phyloP scores from a whole-genome alignment of 176 grass and related monocot genomes.

The Ensete ventricosum region DNA sequence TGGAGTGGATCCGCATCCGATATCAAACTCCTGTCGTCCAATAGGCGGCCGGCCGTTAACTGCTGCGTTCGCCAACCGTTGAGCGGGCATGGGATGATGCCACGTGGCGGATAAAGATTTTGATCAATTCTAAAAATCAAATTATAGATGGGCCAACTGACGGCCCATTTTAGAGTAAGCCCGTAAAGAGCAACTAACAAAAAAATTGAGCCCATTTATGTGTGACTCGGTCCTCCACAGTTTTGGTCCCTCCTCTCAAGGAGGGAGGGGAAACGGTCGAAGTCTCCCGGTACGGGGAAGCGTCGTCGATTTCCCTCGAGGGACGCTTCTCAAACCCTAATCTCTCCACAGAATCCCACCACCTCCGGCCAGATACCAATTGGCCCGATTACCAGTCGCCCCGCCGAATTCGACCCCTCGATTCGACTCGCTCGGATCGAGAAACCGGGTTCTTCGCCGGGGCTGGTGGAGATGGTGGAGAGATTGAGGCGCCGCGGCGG shows the following conservation, averaged over 20 bases:
- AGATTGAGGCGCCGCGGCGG: neutral
- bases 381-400: neutral
- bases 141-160: too few species aligned
- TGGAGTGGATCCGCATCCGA: neutral
- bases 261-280: neutral
- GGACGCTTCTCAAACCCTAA: neutral
- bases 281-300: neutral
- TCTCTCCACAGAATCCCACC: neutral
- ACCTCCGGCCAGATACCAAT: neutral
- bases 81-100: neutral
- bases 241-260: neutral
- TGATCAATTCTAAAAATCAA: too few species aligned
- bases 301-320: neutral
- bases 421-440: neutral
- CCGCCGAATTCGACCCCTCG: neutral
- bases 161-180: too few species aligned
- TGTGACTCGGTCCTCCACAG: too few species aligned
- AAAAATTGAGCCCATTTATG: too few species aligned
- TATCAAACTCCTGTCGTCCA: neutral
- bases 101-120: neutral
- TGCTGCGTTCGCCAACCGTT: neutral
- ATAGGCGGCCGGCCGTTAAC: neutral
- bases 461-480: slow-evolving; percentile 11
- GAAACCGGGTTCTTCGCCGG: slow-evolving; percentile 2
- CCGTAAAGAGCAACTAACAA: too few species aligned